Evolutionary conservation across 306 rosid genomes (phyloP), one percentile per base, ranked within the genome.

Genomic region (Quercus variabilis): DNA sequence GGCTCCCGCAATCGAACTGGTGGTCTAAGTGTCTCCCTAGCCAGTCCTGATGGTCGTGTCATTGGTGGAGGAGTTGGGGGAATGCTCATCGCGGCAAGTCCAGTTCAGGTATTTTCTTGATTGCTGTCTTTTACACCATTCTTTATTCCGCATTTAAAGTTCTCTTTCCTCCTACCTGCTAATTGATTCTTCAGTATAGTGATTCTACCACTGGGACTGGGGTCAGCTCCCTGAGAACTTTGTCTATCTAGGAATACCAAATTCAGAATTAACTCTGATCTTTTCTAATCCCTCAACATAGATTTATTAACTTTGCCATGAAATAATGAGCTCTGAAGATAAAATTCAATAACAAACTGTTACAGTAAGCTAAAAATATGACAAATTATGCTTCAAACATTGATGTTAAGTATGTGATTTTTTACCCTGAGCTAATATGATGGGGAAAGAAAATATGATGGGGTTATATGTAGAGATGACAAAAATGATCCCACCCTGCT

Each of bases 61-160:
- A 75, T 96, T 5, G 98, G 99, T 12, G 99, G 99, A 11, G 93
- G 94, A 18, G 91, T 96, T 18, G 98, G 94, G 0, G 99, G 98
- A 70, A 76, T 87, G 74, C 98, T 96, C 46, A 81, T 93, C 59
- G 99, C 99, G 2, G 98, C 99, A 74, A 85, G 88, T 79, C 92
- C 89, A 7, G 96, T 93, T 83, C 98, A 96, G 99, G 99, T 96
- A 80, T 59, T 43, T 75, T 64, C 74, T 17, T 11, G 54, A 73
- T 68, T 43, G 23, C 65, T 35, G 10, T 25, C 74, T 78, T 77
- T 52, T 74, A 4, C 26, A 30, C 21, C 28, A 46, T 55, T 62
- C 11, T 67, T 30, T 59, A 18, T 77, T 69, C 76, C 14, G 38
- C 55, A 69, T 64, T 10, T 15, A 38, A 41, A 38, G 33, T 7